Evolutionary conservation across 2,329 filamentous ascomycete species (phyloP).

Genomic region (Clarireedia paspali): DNA sequence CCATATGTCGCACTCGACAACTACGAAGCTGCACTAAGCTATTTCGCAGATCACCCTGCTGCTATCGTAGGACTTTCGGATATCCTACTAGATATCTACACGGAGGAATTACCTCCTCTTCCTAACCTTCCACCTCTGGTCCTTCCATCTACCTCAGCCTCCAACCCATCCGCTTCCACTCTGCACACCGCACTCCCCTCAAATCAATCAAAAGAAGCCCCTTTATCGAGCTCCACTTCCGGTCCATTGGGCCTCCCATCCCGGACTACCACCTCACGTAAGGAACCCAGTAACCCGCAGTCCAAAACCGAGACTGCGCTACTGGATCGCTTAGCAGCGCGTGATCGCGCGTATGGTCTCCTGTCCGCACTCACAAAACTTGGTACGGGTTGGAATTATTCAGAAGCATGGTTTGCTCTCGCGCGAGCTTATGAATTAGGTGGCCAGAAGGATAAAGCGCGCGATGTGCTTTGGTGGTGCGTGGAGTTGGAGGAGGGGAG

Average conservation of each 20-base stretch:
- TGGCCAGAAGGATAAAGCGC: constrained; percentile 78
- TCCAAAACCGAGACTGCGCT: constrained; percentile 17
- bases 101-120: constrained; percentile 54
- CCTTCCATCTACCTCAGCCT: constrained; percentile 17
- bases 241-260: constrained; percentile 26
- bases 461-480: constrained; percentile 94
- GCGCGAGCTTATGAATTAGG: constrained; percentile 83
- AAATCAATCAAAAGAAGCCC: constrained; percentile 12
- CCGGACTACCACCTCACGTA: constrained; percentile 12
- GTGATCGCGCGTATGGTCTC: constrained; percentile 81
- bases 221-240: constrained; percentile 8
- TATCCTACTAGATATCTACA: constrained; percentile 80
- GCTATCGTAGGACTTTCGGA: constrained; percentile 79
- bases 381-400: constrained; percentile 80
- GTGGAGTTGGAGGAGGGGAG: constrained; percentile 85
- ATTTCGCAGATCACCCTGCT: constrained; percentile 69
- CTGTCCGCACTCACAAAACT: constrained; percentile 77
- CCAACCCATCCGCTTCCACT: constrained; percentile 22
- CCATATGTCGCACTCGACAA: constrained; percentile 64
- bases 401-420: constrained; percentile 88
- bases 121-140: constrained; percentile 35
- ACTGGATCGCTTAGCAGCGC: constrained; percentile 71
- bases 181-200: constrained; percentile 12
- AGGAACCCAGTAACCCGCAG: constrained; percentile 7
- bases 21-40: constrained; percentile 76